These are phyloP conservation scores for Hemerocallis citrina DNA, from an alignment of 106 monocot species.

Conservation along the genomic window DNA sequence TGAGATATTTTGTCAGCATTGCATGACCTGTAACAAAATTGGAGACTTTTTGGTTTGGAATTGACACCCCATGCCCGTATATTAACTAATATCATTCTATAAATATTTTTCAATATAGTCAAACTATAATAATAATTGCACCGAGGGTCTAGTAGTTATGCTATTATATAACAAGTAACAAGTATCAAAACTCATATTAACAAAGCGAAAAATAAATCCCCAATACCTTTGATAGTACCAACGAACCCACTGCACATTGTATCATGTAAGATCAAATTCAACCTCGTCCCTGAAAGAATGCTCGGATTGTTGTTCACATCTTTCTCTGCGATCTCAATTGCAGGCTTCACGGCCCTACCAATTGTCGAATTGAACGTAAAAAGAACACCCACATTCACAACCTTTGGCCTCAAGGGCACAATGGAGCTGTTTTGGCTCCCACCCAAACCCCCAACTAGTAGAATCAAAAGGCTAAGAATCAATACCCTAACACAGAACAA, in stretches of 20 bases:
- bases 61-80: no score
- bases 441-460: background rate
- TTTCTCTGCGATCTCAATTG: constrained; percentile 27
- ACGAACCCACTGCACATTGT: constrained; percentile 47
- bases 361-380: constrained; percentile 37
- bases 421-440: background rate
- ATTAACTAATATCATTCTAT: no score
- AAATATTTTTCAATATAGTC: no score
- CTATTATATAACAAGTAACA: no score
- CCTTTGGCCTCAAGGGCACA: constrained; percentile 1
- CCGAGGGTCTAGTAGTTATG: no score
- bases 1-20: no score
- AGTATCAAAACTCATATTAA: no score
- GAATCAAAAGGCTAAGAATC: background rate
- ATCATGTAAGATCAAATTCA: constrained; percentile 27
- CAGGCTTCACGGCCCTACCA: constrained; percentile 25
- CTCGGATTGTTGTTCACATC: constrained; percentile 28
- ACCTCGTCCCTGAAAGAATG: constrained; percentile 23
- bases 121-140: no score
- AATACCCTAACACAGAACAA: no score
- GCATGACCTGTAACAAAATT: no score
- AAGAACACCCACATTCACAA: constrained; percentile 28
- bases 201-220: no score
- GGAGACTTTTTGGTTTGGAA: no score
- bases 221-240: constrained; percentile 32